phyloP scores from a whole-genome alignment of 1,284 basidiomycete species.

The Trichosporon ovoides region DNA sequence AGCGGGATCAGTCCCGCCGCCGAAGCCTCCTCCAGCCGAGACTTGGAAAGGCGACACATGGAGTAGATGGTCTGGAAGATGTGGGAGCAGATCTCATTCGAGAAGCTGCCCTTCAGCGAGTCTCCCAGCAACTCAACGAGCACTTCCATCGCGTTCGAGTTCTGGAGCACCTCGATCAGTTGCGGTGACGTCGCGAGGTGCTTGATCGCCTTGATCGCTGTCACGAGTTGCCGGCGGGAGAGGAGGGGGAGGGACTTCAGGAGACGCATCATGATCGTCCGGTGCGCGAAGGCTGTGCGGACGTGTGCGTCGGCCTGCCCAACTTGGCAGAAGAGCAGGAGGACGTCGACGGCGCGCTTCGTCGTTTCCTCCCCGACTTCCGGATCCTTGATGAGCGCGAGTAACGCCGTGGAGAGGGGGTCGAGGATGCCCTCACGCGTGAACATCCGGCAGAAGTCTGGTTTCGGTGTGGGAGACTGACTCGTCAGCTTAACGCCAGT shows the following conservation, averaged over 20 bases:
- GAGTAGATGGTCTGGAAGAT: constrained; percentile 94
- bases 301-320: constrained; percentile 91
- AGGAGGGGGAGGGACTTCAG: constrained; percentile 76
- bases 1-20: constrained; percentile 90
- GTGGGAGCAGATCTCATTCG: constrained; percentile 72
- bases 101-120: constrained; percentile 69
- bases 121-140: constrained; percentile 77
- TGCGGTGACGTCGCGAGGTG: constrained; percentile 89
- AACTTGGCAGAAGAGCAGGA: constrained; percentile 90
- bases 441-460: constrained; percentile 98
- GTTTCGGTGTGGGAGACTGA: constrained; percentile 87
- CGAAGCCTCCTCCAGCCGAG: constrained; percentile 91
- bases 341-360: constrained; percentile 79
- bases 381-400: constrained; percentile 75
- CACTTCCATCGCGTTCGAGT: constrained; percentile 89
- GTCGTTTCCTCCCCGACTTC: constrained; percentile 68
- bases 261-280: constrained; percentile 79
- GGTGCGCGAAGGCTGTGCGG: constrained; percentile 78
- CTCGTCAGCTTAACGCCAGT: neutral
- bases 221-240: constrained; percentile 75
- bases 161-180: constrained; percentile 86
- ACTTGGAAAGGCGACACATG: constrained; percentile 87
- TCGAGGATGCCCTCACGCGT: constrained; percentile 90
- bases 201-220: constrained; percentile 90
- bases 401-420: constrained; percentile 79